A percentile compares a stretch with the other conserved stretches of the same genome.
These are phyloP conservation scores for Trichocladium uniseriatum DNA, from an alignment of 495 filamentous ascomycete genomes.

Conservation along the genomic window DNA sequence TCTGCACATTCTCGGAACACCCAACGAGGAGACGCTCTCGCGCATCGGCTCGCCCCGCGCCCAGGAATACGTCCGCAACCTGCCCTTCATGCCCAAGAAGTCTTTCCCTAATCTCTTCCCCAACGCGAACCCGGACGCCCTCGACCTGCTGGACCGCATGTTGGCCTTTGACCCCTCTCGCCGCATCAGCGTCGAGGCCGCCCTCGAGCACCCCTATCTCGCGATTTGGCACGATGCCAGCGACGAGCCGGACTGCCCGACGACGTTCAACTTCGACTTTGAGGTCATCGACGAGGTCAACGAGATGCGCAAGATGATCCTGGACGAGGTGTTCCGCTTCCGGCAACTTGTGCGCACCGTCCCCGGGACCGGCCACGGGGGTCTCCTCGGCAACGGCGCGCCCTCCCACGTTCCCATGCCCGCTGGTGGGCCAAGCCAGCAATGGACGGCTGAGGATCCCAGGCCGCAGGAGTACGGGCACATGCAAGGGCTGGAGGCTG, in stretches of 20 bases:
- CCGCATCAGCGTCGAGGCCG: conserved; percentile 85
- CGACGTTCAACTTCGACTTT: conserved; percentile 95
- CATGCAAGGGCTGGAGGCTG: conserved; percentile 66
- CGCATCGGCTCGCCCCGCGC: conserved; percentile 93
- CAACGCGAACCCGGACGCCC: conserved; percentile 89
- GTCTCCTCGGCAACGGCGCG: conserved; percentile 20
- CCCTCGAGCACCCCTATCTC: conserved; percentile 91
- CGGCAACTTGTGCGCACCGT: conserved; percentile 62
- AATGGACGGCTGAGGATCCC: conserved; percentile 77
- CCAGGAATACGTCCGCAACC: conserved; percentile 96
- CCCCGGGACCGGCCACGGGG: conserved; percentile 33
- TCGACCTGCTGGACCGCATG: conserved; percentile 93
- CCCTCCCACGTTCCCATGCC: conserved; percentile 59
- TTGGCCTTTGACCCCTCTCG: conserved; percentile 90
- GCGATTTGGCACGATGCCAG: conserved; percentile 97
- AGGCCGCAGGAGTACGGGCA: conserved; percentile 69
- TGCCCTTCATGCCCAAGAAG: conserved; percentile 92
- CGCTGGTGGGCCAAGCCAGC: conserved; percentile 46
- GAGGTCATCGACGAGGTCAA: conserved; percentile 86
- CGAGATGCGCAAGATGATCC: conserved; percentile 96
- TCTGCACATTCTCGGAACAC: conserved; percentile 92
- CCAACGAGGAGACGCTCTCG: conserved; percentile 85
- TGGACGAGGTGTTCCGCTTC: conserved; percentile 84
- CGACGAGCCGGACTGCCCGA: conserved; percentile 87
- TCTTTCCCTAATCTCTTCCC: conserved; percentile 82